These are phyloP conservation scores for Leptodontidium sp. DNA, from an alignment of 2,329 filamentous ascomycete genomes.

Conservation along the genomic window DNA sequence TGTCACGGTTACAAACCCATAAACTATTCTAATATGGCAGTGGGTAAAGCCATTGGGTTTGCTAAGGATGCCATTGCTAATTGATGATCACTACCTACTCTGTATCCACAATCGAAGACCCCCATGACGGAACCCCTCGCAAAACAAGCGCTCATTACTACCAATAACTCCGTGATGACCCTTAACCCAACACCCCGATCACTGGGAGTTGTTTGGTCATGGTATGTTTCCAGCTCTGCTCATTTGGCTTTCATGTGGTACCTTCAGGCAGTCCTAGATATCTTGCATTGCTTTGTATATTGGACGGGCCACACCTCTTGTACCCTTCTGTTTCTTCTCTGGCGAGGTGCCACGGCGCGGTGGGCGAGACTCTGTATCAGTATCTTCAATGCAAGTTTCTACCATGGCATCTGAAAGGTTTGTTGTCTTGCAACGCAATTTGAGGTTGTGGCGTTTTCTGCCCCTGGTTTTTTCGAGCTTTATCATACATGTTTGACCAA, in stretches of 20 bases:
- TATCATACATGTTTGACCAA: too few relatives aligned
- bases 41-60: too few relatives aligned
- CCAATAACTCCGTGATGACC: too few relatives aligned
- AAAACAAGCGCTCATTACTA: neutral
- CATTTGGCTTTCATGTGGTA: too few relatives aligned
- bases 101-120: neutral
- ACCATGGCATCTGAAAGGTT: neutral
- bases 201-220: too few relatives aligned
- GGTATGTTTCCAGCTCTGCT: too few relatives aligned
- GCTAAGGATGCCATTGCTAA: neutral
- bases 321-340: constrained; percentile 5
- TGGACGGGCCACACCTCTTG: neutral
- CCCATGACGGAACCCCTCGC: neutral
- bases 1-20: too few relatives aligned
- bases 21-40: too few relatives aligned
- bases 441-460: neutral
- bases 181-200: too few relatives aligned
- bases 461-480: neutral
- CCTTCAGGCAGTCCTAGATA: neutral
- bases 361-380: neutral
- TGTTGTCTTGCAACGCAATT: neutral
- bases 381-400: neutral
- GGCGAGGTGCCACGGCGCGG: neutral
- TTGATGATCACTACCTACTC: neutral
- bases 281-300: neutral